Evolutionary conservation across 257 asterid genomes (phyloP).

Genomic region (Osmanthus fragrans): DNA sequence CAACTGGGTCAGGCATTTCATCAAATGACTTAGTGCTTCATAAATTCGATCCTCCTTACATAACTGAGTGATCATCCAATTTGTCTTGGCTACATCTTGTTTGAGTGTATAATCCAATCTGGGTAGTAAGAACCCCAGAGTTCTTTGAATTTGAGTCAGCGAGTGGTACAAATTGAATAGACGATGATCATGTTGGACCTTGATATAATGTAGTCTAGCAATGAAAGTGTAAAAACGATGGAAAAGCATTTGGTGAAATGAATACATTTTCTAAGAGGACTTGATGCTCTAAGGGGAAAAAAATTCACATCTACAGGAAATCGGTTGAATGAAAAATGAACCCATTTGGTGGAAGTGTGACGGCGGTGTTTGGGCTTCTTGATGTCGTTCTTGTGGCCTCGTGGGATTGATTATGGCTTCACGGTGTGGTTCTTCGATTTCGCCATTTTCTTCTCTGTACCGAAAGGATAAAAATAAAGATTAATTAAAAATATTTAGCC

Average conservation of each 20-base stretch:
- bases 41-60: slow-evolving; percentile 36
- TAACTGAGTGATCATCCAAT: slow-evolving; percentile 46
- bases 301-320: neutral
- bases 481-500: neutral
- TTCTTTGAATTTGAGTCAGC: neutral
- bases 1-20: slow-evolving; percentile 65
- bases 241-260: slow-evolving; percentile 22
- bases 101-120: slow-evolving; percentile 38
- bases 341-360: slow-evolving; percentile 21
- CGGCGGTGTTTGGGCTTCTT: slow-evolving; percentile 81
- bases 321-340: neutral
- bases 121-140: slow-evolving; percentile 27
- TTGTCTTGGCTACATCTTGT: slow-evolving; percentile 41
- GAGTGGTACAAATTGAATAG: slow-evolving; percentile 30
- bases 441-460: slow-evolving; percentile 52
- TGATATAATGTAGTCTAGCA: neutral
- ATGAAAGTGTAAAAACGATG: neutral
- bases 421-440: slow-evolving; percentile 91
- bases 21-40: slow-evolving; percentile 62
- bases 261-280: slow-evolving; percentile 3
- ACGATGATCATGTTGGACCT: slow-evolving; percentile 7
- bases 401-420: slow-evolving; percentile 87
- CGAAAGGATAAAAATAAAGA: neutral
- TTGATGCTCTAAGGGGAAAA: slow-evolving; percentile 15
- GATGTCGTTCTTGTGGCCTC: slow-evolving; percentile 86